Evolutionary conservation across 108 stramenopile genomes (phyloP), one percentile per base, ranked within the genome.

Genomic region (Stephanodiscus minutulus): DNA sequence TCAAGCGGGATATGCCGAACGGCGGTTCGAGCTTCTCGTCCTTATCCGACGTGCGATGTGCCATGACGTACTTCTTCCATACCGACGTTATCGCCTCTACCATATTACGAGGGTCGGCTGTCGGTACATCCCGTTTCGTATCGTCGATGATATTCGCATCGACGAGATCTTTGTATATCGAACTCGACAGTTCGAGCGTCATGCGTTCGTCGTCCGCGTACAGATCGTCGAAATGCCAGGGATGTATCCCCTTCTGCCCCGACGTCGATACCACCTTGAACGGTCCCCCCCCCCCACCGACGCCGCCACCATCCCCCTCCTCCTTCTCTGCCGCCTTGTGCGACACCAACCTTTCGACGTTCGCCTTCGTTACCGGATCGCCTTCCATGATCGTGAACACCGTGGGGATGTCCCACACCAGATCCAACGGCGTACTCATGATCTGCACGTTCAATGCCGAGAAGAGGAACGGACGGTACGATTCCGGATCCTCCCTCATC

Each of bases 371-470:
- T 7, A 35, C 5, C 33, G 49, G 44, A 73, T 76, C 79, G 2
- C 79, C 74, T 7, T 56, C 27, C 79, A 80, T 80, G 8, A 74
- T 44, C 6, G 74, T 76, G 63, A 76, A 81, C 10, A 81, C 28
- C 29, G 79, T 72, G 0, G 79, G 79, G 8, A 72, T 62, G 35
- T 79, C 61, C 71, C 70, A 79, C 22, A 22, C 43, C n/a, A 60
- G 29, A 17, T 44, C 54, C 0, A 61, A 41, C 13, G 70, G 64
- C 31, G 79, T 68, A 7, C 54, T 27, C 70, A 65, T 72, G 20
- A 81, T 76, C 52, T 81, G 79, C 18, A 81, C 71, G 60, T 81
- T 81, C 11, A 75, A 33, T 9, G 79, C 74, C 6, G 74, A 52
- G 48, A 81, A 81, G 3, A 72, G 60, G 52, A 81, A 81, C 0